A percentile compares a stretch with the other conserved stretches of the same genome.
phyloP scores from a whole-genome alignment of 192 early-diverging fungal species.

The Coemansia sp. region DNA sequence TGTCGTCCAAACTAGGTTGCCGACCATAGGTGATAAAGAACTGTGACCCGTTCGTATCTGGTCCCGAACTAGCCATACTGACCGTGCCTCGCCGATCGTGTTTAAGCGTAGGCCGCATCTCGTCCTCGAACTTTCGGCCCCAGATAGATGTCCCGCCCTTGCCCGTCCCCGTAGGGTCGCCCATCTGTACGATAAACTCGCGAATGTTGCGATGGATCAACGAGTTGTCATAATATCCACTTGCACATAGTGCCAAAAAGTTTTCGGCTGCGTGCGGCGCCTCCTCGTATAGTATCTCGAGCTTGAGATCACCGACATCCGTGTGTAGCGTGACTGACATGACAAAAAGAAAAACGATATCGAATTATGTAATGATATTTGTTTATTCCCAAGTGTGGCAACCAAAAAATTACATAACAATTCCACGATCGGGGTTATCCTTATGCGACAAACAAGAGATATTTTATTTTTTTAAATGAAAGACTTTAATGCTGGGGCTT shows the following conservation, averaged over 20 bases:
- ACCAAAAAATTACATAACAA: no score
- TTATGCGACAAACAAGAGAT: constrained; percentile 7
- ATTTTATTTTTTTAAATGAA: not conserved
- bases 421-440: not conserved
- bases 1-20: constrained; percentile 86
- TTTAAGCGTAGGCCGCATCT: constrained; percentile 76
- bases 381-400: no score
- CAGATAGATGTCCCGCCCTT: constrained; percentile 89
- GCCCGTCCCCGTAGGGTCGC: constrained; percentile 84
- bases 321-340: constrained; percentile 91
- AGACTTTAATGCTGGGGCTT: constrained; percentile 46
- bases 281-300: constrained; percentile 91
- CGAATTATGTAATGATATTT: no score
- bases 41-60: constrained; percentile 87
- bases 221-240: constrained; percentile 87
- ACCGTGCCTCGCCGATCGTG: constrained; percentile 88
- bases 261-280: constrained; percentile 86
- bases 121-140: constrained; percentile 80
- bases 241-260: constrained; percentile 95
- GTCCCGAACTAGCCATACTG: constrained; percentile 92
- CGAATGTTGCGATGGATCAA: constrained; percentile 85
- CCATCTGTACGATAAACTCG: constrained; percentile 89
- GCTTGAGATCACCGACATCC: constrained; percentile 91
- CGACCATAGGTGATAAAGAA: constrained; percentile 91
- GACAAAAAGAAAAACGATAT: not conserved